Base-by-base conservation (phyloP, 2,329 filamentous ascomycete species). In the Monilinia fructigena region DNA sequence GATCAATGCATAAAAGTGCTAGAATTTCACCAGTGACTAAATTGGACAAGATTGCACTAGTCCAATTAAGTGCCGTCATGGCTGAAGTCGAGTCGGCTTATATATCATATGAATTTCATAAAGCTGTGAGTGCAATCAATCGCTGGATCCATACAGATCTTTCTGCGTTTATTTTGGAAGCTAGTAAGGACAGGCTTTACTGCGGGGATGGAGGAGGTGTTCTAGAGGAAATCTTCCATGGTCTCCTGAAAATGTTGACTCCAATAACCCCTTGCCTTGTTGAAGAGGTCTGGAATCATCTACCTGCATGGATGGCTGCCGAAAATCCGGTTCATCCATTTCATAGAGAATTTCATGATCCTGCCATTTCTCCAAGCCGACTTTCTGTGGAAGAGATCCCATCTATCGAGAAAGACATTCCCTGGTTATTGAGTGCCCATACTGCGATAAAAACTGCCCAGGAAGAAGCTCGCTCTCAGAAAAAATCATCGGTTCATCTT, bases 81-180 rank as follows among this genome's bases (percentile, higher is more conserved):
- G 74, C 78, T 11, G 82, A 87, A 56, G 90, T 94, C 0, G 83
- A 85, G 69, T 79, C 81, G 20, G 84, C 89, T 28, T 93, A 89
- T 74, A 78, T 84, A 47, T 85, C 85, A 35, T 90, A 91, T 75
- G 91, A 97, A 74, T 97, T 97, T 77, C 89, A 92, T 82, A 90
- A 87, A 77, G 93, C 85, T 16, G 81, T 93, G 7, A 86, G 82
- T 67, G 79, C 84, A 4, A 82, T 98, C 70, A 96, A 93, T 77
- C 85, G 86, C 69, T 97, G 93, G 88, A 83, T 96, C 67, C 87
- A 88, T 65, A 87, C 83, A 31, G 91, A 97, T 71, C 83, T 99
- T 31, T 97, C 93, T 0, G 89, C 94, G 0, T 96, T 97, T 77
- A 99, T 98, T 77, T 86, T 99, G 66, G 95, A 99, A 78, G 88